Percentiles rank a stretch among this genome's conserved stretches.
phyloP scores from a whole-genome alignment of 2,329 filamentous ascomycete genomes.

The Sporothrix inflata region DNA sequence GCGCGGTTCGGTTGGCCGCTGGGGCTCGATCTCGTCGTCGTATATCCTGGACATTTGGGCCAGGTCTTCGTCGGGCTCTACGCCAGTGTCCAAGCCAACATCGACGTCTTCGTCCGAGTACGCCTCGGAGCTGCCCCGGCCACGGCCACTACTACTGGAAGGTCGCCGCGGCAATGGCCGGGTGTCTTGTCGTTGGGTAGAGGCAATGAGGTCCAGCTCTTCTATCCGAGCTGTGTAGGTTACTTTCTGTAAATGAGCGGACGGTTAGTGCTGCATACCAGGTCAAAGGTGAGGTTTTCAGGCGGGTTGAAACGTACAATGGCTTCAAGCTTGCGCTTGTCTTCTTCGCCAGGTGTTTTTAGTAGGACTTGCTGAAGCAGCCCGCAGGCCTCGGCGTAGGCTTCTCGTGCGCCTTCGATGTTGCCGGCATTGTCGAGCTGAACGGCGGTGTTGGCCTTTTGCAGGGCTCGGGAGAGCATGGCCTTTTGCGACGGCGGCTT shows the following conservation, averaged over 20 bases:
- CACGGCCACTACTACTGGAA: constrained; percentile 52
- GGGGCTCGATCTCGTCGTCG: constrained; percentile 43
- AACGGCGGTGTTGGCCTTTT: constrained; percentile 95
- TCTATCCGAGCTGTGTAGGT: constrained; percentile 90
- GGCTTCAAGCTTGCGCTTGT: constrained; percentile 86
- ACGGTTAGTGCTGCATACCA: neutral
- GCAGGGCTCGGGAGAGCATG: constrained; percentile 93
- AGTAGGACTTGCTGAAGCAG: constrained; percentile 86
- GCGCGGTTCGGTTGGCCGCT: constrained; percentile 32
- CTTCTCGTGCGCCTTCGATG: constrained; percentile 85
- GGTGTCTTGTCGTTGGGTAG: constrained; percentile 55
- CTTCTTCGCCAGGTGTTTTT: constrained; percentile 81
- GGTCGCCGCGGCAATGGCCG: constrained; percentile 77
- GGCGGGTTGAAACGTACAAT: constrained; percentile 67
- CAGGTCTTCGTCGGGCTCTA: constrained; percentile 37
- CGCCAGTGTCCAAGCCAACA: neutral
- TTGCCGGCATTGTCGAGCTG: constrained; percentile 95
- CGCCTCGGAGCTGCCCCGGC: constrained; percentile 36
- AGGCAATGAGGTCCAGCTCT: constrained; percentile 76
- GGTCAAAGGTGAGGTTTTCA: too few species aligned
- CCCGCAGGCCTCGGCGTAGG: constrained; percentile 88
- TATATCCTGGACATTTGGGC: constrained; percentile 49
- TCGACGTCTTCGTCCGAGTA: constrained; percentile 36
- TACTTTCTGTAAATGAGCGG: constrained; percentile 62
- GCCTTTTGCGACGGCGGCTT: constrained; percentile 79